phyloP scores from a whole-genome alignment of 345 rosid genomes.

The Eucalyptus regnans region DNA sequence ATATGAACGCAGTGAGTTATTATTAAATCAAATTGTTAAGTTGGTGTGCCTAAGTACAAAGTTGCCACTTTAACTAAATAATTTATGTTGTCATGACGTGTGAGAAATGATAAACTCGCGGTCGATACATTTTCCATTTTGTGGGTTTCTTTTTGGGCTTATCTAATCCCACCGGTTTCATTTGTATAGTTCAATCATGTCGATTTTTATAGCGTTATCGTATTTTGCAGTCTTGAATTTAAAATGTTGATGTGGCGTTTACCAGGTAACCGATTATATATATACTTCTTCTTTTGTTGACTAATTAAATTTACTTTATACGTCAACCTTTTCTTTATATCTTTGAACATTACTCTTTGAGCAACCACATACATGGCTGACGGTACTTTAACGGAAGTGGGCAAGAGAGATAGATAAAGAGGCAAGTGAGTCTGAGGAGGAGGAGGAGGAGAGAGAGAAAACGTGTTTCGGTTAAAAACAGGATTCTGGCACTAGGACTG shows the following conservation, averaged over 20 bases:
- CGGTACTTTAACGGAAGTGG: neutral
- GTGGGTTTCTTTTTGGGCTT: neutral
- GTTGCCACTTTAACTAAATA: neutral
- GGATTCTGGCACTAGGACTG: neutral
- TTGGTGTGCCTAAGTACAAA: neutral
- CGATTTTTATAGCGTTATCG: fast-evolving
- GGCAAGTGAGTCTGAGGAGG: neutral
- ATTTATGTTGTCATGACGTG: neutral
- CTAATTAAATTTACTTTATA: neutral
- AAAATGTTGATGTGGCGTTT: neutral
- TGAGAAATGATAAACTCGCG: fast-evolving
- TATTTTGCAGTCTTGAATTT: fast-evolving
- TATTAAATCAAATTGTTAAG: neutral
- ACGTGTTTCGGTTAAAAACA: neutral
- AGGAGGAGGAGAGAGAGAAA: neutral
- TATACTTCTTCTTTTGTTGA: too few species aligned
- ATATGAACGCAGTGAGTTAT: fast-evolving
- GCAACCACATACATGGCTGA: neutral
- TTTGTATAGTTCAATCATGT: neutral
- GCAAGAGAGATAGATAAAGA: neutral
- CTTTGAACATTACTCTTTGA: neutral
- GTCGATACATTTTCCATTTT: fast-evolving
- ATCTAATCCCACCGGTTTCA: fast-evolving
- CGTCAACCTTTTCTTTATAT: neutral
- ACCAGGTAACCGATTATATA: too few species aligned